Evolutionary conservation across 2,329 filamentous ascomycete genomes (phyloP).

Genomic region (Apiospora rasikravindrae): DNA sequence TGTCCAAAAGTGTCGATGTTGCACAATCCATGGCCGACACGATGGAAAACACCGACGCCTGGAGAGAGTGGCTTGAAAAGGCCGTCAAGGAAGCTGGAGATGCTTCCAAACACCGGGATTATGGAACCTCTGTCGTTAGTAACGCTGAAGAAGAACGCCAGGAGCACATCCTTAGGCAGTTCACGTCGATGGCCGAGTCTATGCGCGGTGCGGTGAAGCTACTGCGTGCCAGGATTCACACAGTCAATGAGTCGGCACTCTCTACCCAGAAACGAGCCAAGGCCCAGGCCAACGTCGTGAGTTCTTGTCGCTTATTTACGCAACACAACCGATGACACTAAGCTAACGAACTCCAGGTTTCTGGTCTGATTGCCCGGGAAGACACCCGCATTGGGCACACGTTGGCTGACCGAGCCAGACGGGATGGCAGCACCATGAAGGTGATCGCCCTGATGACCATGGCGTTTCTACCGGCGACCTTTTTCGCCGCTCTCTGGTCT

Average conservation of each 20-base stretch:
- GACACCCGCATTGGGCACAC: constrained; percentile 14
- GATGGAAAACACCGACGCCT: not conserved
- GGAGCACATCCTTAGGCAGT: not conserved
- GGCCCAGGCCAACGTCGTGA: constrained; percentile 23
- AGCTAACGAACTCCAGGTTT: not conserved
- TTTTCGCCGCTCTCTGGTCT: constrained; percentile 41
- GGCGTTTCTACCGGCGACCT: constrained; percentile 46
- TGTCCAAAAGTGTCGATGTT: constrained; percentile 25
- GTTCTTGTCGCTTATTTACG: not conserved
- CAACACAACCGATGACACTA: not conserved
- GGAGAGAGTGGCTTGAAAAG: not conserved
- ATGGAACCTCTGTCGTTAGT: too few relatives aligned
- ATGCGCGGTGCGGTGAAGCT: constrained; percentile 3
- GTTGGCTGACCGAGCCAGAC: constrained; percentile 31
- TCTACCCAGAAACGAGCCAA: constrained; percentile 21
- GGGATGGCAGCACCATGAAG: constrained; percentile 44
- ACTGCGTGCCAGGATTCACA: constrained; percentile 20
- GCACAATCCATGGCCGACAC: constrained; percentile 17
- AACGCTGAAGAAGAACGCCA: not conserved
- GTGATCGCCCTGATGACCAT: constrained; percentile 46
- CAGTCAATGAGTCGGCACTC: constrained; percentile 20
- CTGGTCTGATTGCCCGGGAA: constrained; percentile 16
- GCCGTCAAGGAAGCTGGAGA: not conserved
- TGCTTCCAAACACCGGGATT: not conserved
- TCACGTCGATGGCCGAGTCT: not conserved